phyloP scores from a whole-genome alignment of 2,329 filamentous ascomycete species.

The Paraphaeosphaeria minitans region DNA sequence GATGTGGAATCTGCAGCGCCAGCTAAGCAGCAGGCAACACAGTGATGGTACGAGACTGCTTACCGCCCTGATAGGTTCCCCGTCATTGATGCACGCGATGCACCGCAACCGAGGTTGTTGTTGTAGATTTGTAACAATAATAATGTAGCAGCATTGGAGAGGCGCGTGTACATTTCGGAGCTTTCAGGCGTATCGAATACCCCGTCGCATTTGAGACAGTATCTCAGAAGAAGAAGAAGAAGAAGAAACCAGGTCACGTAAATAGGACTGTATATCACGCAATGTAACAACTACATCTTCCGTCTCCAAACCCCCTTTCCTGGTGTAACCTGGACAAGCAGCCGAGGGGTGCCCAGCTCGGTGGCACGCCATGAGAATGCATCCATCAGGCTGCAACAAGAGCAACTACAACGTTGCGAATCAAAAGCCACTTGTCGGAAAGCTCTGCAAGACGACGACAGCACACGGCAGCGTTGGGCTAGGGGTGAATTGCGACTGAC shows the following conservation, averaged over 20 bases:
- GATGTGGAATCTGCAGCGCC: background rate
- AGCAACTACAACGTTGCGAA: too few species aligned
- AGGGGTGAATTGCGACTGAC: conserved; percentile 9
- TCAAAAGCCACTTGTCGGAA: background rate
- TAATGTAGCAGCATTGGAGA: background rate
- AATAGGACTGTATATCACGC: background rate
- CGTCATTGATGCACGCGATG: background rate
- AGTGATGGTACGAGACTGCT: background rate
- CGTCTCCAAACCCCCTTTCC: background rate
- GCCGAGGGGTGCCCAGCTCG: background rate
- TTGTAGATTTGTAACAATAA: background rate
- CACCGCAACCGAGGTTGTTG: background rate
- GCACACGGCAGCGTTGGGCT: background rate
- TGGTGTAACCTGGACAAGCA: background rate
- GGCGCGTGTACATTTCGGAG: background rate
- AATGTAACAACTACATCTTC: background rate
- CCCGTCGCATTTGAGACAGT: background rate
- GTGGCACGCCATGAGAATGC: background rate
- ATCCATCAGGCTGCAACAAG: background rate
- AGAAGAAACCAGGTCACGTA: background rate
- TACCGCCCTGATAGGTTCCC: background rate
- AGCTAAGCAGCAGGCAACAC: background rate
- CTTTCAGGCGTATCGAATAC: conserved; percentile 2
- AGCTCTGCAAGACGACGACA: background rate
- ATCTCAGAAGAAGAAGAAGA: too few species aligned